phyloP scores from a whole-genome alignment of 2,329 filamentous ascomycete genomes.

The Claviceps quebecensis region DNA sequence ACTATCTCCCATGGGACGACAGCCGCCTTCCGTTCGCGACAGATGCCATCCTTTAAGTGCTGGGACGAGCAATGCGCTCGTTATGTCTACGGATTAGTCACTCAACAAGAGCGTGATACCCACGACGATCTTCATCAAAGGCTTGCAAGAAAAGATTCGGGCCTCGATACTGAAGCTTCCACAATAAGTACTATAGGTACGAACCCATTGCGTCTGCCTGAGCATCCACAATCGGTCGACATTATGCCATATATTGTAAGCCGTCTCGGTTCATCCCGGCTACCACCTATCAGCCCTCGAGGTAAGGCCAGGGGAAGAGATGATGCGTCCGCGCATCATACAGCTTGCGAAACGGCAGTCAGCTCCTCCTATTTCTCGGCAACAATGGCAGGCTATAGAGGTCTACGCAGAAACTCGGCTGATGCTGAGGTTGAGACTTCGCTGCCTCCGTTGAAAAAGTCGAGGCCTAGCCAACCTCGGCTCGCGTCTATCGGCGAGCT shows the following conservation, averaged over 20 bases:
- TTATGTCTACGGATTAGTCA: constrained; percentile 44
- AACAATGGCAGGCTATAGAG: neutral
- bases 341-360: neutral
- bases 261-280: constrained; percentile 1
- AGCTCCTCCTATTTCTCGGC: too few relatives aligned
- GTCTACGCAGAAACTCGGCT: constrained; percentile 22
- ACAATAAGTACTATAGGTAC: constrained; percentile 1
- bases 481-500: constrained; percentile 45
- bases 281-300: constrained; percentile 8
- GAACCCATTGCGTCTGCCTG: constrained; percentile 1
- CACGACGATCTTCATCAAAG: constrained; percentile 33
- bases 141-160: constrained; percentile 29
- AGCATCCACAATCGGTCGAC: neutral
- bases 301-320: constrained; percentile 5
- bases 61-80: constrained; percentile 39
- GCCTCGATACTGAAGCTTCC: constrained; percentile 22
- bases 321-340: constrained; percentile 4
- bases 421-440: constrained; percentile 37
- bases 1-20: constrained; percentile 2
- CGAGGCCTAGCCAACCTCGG: constrained; percentile 35
- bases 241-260: neutral
- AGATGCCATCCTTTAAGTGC: constrained; percentile 33
- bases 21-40: neutral
- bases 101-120: constrained; percentile 34
- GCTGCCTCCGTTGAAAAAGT: constrained; percentile 40